Evolutionary conservation across 257 asterid species (phyloP), one percentile per base, ranked within the genome.

Genomic region (Rhazya stricta): DNA sequence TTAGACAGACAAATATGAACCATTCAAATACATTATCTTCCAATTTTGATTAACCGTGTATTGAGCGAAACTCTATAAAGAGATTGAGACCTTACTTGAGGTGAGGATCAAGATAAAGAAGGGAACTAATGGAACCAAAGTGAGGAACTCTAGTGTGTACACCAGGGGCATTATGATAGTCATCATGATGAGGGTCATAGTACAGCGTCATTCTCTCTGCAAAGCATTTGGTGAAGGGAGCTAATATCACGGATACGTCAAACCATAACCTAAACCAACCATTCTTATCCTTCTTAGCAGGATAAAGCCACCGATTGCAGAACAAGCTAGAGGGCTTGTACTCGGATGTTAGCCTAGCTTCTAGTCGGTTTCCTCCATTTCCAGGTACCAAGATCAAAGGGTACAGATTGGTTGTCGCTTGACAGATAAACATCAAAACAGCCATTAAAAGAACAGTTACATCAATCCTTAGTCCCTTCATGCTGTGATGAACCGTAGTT

Each of bases 181-280:
- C 97, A 86, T 90, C 97, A 56, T 70, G 41, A 1, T 37, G 62
- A 29, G 88, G 54, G 58, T 91, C 91, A 42, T 87, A 94, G 51
- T 83, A 83, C 23, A 84, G 74, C 87, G 72, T 89, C 97, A 94
- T 94, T 82, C 98, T 81, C 76, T 84, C 78, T n/a, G 66, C 88
- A 76, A 88, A 94, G 83, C 98, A 94, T 62, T 83, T 87, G 50
- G 98, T 90, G 72, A 86, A 89, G 36, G 98, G 97, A 15, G 82
- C 45, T 4, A 94, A 72, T 1, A 94, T 72, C 5, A 90, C 86
- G 29, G 65, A 81, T n/a, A 91, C 84, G 75, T 91, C 96, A 84
- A 94, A 94, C 98, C 97, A 94, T 5, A 90, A 73, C 91, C 97
- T 82, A 83, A 94, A 94, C 98, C 98, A 94, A 34, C 96, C 97